These are phyloP conservation scores for Mycena metata DNA, from an alignment of 768 basidiomycete species.

Conservation along the genomic window DNA sequence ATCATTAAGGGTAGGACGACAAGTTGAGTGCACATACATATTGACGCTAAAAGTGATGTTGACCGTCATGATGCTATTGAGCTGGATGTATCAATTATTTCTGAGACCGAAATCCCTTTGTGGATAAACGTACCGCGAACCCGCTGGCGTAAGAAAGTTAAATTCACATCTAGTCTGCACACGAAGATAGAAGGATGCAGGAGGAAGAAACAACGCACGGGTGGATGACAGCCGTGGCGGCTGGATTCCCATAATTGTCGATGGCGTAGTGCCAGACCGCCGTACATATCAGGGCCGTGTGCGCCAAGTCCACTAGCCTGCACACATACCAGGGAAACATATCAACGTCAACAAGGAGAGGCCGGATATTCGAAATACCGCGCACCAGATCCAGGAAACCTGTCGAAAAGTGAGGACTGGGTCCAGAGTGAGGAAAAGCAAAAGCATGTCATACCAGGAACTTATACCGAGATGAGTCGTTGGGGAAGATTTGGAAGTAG, in stretches of 20 bases:
- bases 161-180: not conserved
- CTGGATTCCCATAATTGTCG: not conserved
- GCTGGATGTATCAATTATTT: not conserved
- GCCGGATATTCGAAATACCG: not conserved
- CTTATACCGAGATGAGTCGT: constrained; percentile 67
- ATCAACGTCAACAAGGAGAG: not conserved
- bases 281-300: not conserved
- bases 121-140: not conserved
- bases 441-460: not conserved
- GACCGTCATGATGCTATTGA: constrained; percentile 2
- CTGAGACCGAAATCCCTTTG: not conserved
- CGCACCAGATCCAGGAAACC: constrained; percentile 15
- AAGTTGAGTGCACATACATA: no score
- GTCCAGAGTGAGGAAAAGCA: not conserved
- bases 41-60: no score
- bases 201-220: not conserved
- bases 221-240: not conserved
- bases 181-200: no score
- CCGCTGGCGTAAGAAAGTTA: not conserved
- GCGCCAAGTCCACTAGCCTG: constrained; percentile 2
- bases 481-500: no score
- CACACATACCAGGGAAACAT: no score
- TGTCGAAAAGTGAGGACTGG: not conserved
- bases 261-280: constrained; percentile 9
- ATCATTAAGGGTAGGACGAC: no score